Percentiles rank a stretch among this genome's conserved stretches.
These are phyloP conservation scores for Apiotrichum montevideense DNA, from an alignment of 1,284 basidiomycete genomes.

Conservation along the genomic window DNA sequence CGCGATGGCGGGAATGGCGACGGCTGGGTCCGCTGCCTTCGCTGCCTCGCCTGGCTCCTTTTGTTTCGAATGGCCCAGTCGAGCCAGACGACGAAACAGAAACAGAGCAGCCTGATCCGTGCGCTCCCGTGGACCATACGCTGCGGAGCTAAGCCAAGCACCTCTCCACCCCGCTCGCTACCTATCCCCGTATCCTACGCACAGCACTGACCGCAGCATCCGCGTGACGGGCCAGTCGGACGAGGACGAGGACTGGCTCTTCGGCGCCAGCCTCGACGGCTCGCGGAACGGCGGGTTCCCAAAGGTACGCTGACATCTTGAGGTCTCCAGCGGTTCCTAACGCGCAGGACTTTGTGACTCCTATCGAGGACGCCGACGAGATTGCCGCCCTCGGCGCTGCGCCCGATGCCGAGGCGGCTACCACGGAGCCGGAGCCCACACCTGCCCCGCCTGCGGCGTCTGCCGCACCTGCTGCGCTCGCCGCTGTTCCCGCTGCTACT, in stretches of 20 bases:
- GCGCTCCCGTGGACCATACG: no score
- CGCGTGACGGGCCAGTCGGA: slow-evolving; percentile 42
- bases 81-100: no score
- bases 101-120: no score
- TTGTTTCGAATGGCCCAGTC: no score
- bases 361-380: slow-evolving; percentile 24
- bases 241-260: slow-evolving; percentile 47
- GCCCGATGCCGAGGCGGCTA: background rate
- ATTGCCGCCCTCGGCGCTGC: background rate
- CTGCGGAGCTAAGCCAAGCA: no score
- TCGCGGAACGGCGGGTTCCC: slow-evolving; percentile 43
- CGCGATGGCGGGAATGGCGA: no score
- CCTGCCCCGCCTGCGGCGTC: slow-evolving; percentile 5
- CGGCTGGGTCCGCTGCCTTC: no score
- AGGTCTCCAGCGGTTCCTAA: slow-evolving; percentile 4
- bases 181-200: background rate
- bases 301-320: slow-evolving; percentile 26
- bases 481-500: slow-evolving; percentile 27
- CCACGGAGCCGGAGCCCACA: background rate
- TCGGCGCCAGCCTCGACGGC: slow-evolving; percentile 44
- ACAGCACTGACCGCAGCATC: slow-evolving; percentile 29
- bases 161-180: no score
- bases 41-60: no score
- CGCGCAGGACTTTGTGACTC: slow-evolving; percentile 37
- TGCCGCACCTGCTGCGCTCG: slow-evolving; percentile 31